Conservation (phyloP, 768 basidiomycete genomes). For the Termitomyces eurrhizus region DNA sequence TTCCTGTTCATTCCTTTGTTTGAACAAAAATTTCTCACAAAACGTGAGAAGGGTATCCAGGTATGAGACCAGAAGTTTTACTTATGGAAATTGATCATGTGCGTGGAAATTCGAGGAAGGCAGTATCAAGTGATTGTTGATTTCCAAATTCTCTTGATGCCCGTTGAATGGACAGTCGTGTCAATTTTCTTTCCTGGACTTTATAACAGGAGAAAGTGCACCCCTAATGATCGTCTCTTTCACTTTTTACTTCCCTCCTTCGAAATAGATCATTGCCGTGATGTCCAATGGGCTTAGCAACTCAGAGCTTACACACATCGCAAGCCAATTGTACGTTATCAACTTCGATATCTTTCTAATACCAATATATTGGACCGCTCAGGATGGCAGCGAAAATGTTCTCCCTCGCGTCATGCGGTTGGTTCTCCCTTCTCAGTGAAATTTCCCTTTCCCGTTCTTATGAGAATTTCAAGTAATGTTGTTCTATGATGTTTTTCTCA, state of each 20-base stretch:
- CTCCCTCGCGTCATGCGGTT: constrained; percentile 34
- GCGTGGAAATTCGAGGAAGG: background rate
- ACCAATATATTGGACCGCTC: background rate
- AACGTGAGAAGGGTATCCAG: background rate
- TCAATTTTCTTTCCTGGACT: background rate
- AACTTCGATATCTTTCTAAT: background rate
- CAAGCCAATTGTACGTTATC: background rate
- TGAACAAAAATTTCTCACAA: background rate
- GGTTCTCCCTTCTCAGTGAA: constrained; percentile 1
- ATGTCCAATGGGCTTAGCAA: background rate
- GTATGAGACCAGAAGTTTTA: too few relatives aligned
- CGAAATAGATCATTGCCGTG: background rate
- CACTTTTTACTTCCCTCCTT: background rate
- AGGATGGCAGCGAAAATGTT: constrained; percentile 34
- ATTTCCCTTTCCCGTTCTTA: background rate
- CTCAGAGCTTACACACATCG: background rate
- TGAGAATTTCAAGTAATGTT: constrained; percentile 16
- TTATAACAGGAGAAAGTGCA: background rate
- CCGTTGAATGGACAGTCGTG: background rate
- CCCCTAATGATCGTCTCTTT: background rate
- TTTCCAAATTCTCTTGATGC: too few relatives aligned
- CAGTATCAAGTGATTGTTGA: too few relatives aligned
- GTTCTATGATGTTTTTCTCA: background rate
- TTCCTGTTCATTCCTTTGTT: background rate
- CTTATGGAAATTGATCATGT: background rate